Conservation (phyloP, 805 yeast species). For the Monosporozyma unispora region DNA sequence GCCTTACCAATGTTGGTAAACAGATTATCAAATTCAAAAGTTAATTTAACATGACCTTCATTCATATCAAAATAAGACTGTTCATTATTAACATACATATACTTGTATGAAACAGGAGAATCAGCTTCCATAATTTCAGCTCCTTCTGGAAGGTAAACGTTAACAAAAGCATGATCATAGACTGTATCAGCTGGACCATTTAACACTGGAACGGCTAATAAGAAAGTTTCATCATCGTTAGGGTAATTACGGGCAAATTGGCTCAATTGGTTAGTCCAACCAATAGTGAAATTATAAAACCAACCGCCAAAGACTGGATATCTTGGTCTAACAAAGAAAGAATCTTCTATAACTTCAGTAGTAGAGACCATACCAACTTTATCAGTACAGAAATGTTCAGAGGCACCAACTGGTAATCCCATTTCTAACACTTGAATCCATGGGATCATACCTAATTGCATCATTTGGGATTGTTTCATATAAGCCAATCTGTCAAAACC, state of each 20-base stretch:
- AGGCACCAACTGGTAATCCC: slow-evolving; percentile 33
- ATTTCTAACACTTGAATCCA: slow-evolving; percentile 2
- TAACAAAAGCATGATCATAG: slow-evolving; percentile 52
- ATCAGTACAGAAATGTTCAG: slow-evolving; percentile 76
- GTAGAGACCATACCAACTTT: slow-evolving; percentile 91
- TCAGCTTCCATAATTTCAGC: slow-evolving; percentile 50
- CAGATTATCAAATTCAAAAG: slow-evolving; percentile 49
- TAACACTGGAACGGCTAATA: slow-evolving; percentile 61
- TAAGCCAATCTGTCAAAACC: slow-evolving; percentile 80
- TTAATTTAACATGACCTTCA: slow-evolving; percentile 69
- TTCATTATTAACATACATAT: slow-evolving; percentile 26
- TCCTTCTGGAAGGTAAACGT: slow-evolving; percentile 80
- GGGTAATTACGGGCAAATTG: slow-evolving; percentile 40
- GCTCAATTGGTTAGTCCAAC: slow-evolving; percentile 67
- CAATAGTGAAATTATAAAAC: slow-evolving; percentile 90
- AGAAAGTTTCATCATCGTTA: slow-evolving; percentile 39
- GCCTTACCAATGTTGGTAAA: slow-evolving; percentile 57
- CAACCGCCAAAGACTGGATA: slow-evolving; percentile 95
- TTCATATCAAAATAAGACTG: slow-evolving; percentile 64
- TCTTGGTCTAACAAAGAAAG: slow-evolving; percentile 65
- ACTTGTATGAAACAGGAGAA: slow-evolving; percentile 39
- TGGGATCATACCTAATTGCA: slow-evolving; percentile 1
- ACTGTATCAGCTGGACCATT: slow-evolving; percentile 63
- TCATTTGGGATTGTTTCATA: slow-evolving; percentile 32
- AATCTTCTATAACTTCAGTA: slow-evolving; percentile 27